Evolutionary conservation across 495 filamentous ascomycete genomes (phyloP), one percentile per base, ranked within the genome.

Genomic region (Chaetomidium leptoderma): DNA sequence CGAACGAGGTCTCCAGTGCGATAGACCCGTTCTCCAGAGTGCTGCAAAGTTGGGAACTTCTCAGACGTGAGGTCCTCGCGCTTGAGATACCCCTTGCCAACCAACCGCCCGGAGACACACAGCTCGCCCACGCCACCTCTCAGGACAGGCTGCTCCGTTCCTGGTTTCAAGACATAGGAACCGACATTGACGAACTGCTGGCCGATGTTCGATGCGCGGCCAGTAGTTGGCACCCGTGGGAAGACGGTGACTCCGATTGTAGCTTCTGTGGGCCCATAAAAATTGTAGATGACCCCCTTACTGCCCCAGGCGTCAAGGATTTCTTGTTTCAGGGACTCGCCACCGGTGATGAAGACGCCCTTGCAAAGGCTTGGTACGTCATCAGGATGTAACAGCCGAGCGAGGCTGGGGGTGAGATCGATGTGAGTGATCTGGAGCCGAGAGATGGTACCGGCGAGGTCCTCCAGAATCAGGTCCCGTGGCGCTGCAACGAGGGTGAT

Each of bases 241-340:
- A 85, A 91, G 70, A 91, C 90, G 0, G 87, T 89, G 42, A 87
- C 86, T 4, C 92, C 92, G 62, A 97, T 96, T 0, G 92, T 95
- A 0, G 87, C 84, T 67, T 97, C 92, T 0, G 91, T 96, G 2
- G 92, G 92, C 6, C 92, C 92, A 53, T 84, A 86, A 24, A 84
- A 86, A 61, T 91, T 91, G 69, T 88, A 86, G n/a, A 91, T 86
- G 21, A 82, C 82, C 10, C 73, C 70, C 37, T 75, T 68, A 4
- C 76, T 72, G 4, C 87, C 87, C 87, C 87, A 91, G 4, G 68
- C 76, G 53, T 88, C 81, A 9, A 91, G 70, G 45, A 89, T 88
- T 54, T 90, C 87, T 62, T 88, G 84, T 54, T 81, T 86, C 11
- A 91, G 70, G 21, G 81, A 76, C 65, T 91, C 87, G 4, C 87